Evolutionary conservation across 306 rosid species (phyloP), one percentile per base, ranked within the genome.

Genomic region (Mimosa pudica): DNA sequence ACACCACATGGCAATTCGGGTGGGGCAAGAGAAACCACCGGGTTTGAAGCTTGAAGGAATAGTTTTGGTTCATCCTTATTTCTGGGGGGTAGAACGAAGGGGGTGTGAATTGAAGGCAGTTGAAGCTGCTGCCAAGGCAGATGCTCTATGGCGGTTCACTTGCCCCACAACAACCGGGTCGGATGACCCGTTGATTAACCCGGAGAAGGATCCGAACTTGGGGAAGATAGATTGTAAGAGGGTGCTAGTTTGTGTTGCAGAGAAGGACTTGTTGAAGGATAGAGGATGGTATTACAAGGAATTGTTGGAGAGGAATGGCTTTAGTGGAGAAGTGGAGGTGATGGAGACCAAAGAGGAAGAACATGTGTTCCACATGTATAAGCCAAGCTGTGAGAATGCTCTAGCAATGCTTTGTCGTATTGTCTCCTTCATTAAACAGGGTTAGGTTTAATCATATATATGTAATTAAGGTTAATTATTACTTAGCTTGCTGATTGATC

Each of bases 211-310:
- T 74, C 87, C 88, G 86, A 82, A 85, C 0, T 5, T 92, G 77
- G 89, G 85, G 49, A 80, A 24, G 14, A 1, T 94, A 3, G 90
- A 71, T 47, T 86, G 86, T 14, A 71, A 38, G 55, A 90, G 83
- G 38, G 91, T 94, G 84, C 73, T 89, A 69, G 81, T 94, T 33
- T 92, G 73, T 70, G 88, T 92, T 35, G 98, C 95, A 7, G 97
- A 67, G 90, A 78, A 86, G 62, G 98, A 93, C 74, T 6, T 74
- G 38, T 20, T 89, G 79, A 85, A 18, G 85, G 85, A 87, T 1
- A 84, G 93, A 52, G 98, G 91, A 1, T 80, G 38, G 85, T 51
- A 71, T 46, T 93, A 91, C 36, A 38, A 71, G 1, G 91, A 93
- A 42, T 7, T 70, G 18, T 63, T 94, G 78, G 64, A 73, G 44